These are phyloP conservation scores for Stemphylium beticola DNA, from an alignment of 2,329 filamentous ascomycete genomes.

Conservation along the genomic window DNA sequence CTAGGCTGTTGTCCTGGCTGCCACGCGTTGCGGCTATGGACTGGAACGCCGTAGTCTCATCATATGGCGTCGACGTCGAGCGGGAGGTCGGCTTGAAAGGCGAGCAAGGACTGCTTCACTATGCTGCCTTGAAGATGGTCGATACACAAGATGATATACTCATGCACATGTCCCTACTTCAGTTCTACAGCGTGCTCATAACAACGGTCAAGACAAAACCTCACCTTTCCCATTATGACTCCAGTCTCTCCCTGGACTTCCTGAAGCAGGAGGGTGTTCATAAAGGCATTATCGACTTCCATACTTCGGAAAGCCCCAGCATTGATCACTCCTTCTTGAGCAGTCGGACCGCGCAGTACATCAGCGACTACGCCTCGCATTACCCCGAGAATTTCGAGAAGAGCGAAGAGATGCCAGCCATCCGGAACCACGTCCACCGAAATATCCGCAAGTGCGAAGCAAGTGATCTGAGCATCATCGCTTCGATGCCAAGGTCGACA, in stretches of 20 bases:
- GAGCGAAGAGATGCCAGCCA: slow-evolving; percentile 51
- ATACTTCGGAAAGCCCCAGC: slow-evolving; percentile 57
- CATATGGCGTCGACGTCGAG: slow-evolving; percentile 62
- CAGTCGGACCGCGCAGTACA: slow-evolving; percentile 62
- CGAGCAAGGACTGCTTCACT: slow-evolving; percentile 58
- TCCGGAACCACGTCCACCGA: slow-evolving; percentile 56
- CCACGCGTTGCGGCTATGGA: slow-evolving; percentile 60
- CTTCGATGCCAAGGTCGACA: slow-evolving; percentile 61
- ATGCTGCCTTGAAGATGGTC: slow-evolving; percentile 62
- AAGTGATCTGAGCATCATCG: slow-evolving; percentile 63
- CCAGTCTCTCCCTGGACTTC: slow-evolving; percentile 58
- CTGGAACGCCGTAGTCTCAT: slow-evolving; percentile 60
- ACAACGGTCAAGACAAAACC: slow-evolving; percentile 46
- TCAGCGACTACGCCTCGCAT: slow-evolving; percentile 61
- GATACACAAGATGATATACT: slow-evolving; percentile 62
- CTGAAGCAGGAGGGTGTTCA: slow-evolving; percentile 60
- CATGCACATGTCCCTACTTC: slow-evolving; percentile 65
- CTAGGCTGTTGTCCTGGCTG: slow-evolving; percentile 64
- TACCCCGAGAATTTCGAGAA: slow-evolving; percentile 63
- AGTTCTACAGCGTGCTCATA: slow-evolving; percentile 64
- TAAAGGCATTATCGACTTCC: slow-evolving; percentile 55
- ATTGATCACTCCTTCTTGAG: slow-evolving; percentile 62
- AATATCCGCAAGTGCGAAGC: slow-evolving; percentile 62
- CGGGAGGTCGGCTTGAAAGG: slow-evolving; percentile 41
- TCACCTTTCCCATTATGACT: slow-evolving; percentile 44